A percentile compares a stretch with the other conserved stretches of the same genome.
Evolutionary conservation across 2,329 filamentous ascomycete species (phyloP).

Genomic region (Epichloe baconii): DNA sequence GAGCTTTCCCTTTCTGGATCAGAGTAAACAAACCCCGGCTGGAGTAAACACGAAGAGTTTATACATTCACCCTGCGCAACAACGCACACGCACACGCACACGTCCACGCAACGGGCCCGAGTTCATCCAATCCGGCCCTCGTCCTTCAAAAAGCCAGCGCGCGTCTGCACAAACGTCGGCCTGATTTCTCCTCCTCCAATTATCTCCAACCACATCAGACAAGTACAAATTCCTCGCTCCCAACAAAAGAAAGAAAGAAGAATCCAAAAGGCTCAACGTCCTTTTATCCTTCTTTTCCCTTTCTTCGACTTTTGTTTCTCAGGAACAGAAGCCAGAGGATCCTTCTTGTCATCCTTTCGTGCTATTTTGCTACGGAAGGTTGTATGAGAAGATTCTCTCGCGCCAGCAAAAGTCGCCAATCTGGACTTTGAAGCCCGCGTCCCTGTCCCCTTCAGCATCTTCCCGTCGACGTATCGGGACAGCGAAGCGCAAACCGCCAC

Average conservation of each 20-base stretch:
- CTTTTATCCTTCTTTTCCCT: slow-evolving; percentile 19
- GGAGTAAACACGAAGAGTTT: slow-evolving; percentile 11
- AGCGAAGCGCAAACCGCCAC: slow-evolving; percentile 33
- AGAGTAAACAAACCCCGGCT: slow-evolving; percentile 14
- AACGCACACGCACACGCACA: slow-evolving; percentile 3
- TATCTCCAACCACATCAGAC: slow-evolving; percentile 23
- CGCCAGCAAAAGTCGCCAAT: slow-evolving; percentile 72
- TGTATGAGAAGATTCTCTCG: slow-evolving; percentile 51
- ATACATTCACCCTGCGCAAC: slow-evolving; percentile 14
- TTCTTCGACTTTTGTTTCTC: slow-evolving; percentile 39
- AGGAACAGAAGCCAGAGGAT: slow-evolving; percentile 51
- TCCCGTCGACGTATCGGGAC: slow-evolving; percentile 90
- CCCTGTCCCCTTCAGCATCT: slow-evolving; percentile 99
- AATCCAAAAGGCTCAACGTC: slow-evolving; percentile 22
- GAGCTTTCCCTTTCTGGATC: slow-evolving; percentile 13
- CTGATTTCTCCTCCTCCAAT: slow-evolving; percentile 23
- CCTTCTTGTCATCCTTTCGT: slow-evolving; percentile 59
- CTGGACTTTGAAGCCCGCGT: slow-evolving; percentile 99
- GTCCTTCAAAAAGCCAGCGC: slow-evolving; percentile 28
- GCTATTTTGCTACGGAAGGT: slow-evolving; percentile 41
- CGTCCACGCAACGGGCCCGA: slow-evolving; percentile 5
- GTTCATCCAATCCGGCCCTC: slow-evolving; percentile 17
- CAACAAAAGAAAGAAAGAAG: slow-evolving; percentile 18
- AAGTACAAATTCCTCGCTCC: slow-evolving; percentile 4
- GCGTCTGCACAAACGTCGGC: slow-evolving; percentile 18